Conservation (phyloP, 768 basidiomycete species). For the Panus rudis region DNA sequence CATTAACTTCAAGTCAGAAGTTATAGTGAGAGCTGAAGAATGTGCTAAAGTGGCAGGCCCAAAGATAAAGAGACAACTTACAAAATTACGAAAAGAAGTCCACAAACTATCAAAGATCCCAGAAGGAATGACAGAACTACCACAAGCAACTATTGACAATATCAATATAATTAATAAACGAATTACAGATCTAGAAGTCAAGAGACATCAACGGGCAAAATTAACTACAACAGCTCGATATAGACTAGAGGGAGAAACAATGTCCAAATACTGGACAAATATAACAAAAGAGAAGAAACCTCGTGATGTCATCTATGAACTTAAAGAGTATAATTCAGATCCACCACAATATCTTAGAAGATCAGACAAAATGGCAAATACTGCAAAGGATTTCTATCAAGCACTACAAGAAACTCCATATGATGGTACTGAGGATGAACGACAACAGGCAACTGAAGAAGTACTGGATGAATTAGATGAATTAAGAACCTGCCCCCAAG, state of each 20-base stretch:
- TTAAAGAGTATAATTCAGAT: background rate
- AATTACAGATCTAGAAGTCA: background rate
- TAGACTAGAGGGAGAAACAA: slow-evolving; percentile 4
- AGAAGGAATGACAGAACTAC: background rate
- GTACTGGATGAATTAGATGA: too few species aligned
- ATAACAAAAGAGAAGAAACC: slow-evolving; percentile 6
- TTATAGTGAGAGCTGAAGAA: background rate
- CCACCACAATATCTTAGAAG: background rate
- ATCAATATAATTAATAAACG: background rate
- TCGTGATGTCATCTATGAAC: background rate
- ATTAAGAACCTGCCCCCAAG: too few species aligned
- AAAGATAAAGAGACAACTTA: background rate
- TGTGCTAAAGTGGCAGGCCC: background rate
- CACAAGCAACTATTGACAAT: background rate
- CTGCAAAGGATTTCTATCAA: background rate
- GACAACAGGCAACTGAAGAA: too few species aligned
- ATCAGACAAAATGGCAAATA: background rate
- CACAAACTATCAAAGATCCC: background rate
- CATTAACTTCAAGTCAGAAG: background rate
- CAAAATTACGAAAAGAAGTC: background rate
- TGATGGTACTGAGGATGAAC: background rate
- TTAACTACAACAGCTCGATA: background rate
- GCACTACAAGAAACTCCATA: background rate
- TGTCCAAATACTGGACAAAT: slow-evolving; percentile 5
- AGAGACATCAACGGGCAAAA: background rate